Percentiles rank a stretch among this genome's conserved stretches.
phyloP scores from a whole-genome alignment of 1,284 basidiomycete genomes.

The Lignosus rhinocerotis region DNA sequence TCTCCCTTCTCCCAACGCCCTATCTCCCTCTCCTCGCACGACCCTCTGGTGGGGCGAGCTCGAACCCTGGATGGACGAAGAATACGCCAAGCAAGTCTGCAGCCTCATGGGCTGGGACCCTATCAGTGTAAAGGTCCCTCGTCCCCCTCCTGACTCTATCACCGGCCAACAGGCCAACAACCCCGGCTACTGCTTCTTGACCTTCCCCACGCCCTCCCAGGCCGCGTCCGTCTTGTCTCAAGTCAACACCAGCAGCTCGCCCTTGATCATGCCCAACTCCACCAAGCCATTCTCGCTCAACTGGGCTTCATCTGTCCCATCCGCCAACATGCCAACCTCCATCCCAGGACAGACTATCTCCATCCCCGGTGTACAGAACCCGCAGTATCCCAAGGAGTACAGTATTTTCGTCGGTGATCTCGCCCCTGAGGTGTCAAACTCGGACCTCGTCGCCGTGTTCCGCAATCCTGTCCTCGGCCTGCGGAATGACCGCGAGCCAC shows the following conservation, averaged over 20 bases:
- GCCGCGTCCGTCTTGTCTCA: slow-evolving; percentile 74
- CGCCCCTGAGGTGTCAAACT: slow-evolving; percentile 87
- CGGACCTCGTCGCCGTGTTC: slow-evolving; percentile 86
- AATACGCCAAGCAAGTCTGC: slow-evolving; percentile 83
- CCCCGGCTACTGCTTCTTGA: slow-evolving; percentile 84
- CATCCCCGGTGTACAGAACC: slow-evolving; percentile 39
- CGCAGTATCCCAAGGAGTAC: slow-evolving; percentile 78
- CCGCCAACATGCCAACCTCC: slow-evolving; percentile 40
- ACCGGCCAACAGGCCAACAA: slow-evolving; percentile 72
- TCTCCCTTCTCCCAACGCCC: slow-evolving; percentile 29
- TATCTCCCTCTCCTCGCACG: slow-evolving; percentile 28
- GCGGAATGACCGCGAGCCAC: slow-evolving; percentile 77
- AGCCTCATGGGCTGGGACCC: slow-evolving; percentile 78
- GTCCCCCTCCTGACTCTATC: slow-evolving; percentile 55
- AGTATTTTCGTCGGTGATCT: slow-evolving; percentile 91
- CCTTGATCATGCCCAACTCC: slow-evolving; percentile 79
- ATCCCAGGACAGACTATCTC: slow-evolving; percentile 35
- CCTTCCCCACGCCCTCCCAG: slow-evolving; percentile 71
- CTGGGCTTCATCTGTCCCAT: slow-evolving; percentile 73
- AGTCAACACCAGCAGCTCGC: slow-evolving; percentile 49
- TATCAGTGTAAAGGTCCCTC: slow-evolving; percentile 69
- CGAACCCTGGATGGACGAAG: slow-evolving; percentile 92
- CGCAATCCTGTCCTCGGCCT: slow-evolving; percentile 81
- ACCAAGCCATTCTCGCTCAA: slow-evolving; percentile 72
- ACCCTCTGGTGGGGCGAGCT: slow-evolving; percentile 81